These are phyloP conservation scores for Fusarium sp. DNA, from an alignment of 2,329 filamentous ascomycete genomes.

Conservation along the genomic window DNA sequence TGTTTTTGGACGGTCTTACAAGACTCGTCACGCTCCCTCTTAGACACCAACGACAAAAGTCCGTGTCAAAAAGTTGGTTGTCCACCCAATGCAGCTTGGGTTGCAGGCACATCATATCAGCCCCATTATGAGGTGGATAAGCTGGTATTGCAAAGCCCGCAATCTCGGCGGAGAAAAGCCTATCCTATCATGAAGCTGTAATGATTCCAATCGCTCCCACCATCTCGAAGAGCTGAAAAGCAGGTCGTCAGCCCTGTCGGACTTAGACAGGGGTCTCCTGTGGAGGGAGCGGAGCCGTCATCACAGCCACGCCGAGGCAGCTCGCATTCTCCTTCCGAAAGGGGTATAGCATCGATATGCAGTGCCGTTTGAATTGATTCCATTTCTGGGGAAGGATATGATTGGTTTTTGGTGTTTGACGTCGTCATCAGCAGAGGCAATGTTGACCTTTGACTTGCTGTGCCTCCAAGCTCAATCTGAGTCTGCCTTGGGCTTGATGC, in stretches of 20 bases:
- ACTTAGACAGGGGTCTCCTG: not conserved
- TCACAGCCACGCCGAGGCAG: not conserved
- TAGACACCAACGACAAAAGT: not conserved
- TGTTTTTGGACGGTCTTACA: not conserved
- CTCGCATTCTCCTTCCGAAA: constrained; percentile 7
- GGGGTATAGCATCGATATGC: not conserved
- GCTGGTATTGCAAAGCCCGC: not conserved
- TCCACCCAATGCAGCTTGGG: not conserved
- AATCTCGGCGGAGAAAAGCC: not conserved
- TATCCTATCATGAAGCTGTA: not conserved
- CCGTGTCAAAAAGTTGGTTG: not conserved
- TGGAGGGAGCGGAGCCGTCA: not conserved
- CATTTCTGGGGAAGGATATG: not conserved
- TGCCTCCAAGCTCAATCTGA: not conserved
- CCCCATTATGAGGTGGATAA: not conserved
- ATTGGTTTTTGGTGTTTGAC: not conserved
- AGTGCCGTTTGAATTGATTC: not conserved
- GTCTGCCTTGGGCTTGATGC: not conserved
- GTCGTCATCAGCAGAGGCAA: not conserved
- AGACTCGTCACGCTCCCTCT: not conserved
- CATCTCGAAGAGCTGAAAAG: not conserved
- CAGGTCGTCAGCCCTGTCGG: not conserved
- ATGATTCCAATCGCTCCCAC: not conserved
- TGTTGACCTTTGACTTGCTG: not conserved
- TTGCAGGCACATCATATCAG: not conserved